phyloP scores from a whole-genome alignment of 176 grass and related monocot genomes.

The Hyparrhenia diplandra region DNA sequence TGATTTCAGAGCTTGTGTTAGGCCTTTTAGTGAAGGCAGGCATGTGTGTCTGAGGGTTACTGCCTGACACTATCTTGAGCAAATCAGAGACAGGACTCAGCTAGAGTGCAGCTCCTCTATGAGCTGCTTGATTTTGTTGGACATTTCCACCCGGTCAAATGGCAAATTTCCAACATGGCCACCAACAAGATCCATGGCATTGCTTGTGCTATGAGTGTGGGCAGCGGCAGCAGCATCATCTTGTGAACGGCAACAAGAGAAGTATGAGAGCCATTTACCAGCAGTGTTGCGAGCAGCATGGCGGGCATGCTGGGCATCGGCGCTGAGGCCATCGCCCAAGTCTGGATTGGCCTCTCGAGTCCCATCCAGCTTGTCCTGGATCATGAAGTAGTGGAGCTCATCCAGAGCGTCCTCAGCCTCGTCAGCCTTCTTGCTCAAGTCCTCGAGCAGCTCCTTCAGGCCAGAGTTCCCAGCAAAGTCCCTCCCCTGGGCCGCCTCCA shows the following conservation, averaged over 20 bases:
- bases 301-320: not conserved
- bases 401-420: slow-evolving; percentile 6
- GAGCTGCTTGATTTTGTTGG: too few species aligned
- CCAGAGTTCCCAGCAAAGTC: not conserved
- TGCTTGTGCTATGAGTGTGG: too few species aligned
- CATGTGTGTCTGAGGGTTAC: too few species aligned
- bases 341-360: not conserved
- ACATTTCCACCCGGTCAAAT: too few species aligned
- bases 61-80: too few species aligned
- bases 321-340: not conserved
- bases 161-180: too few species aligned
- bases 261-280: slow-evolving; percentile 15
- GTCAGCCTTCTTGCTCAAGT: not conserved
- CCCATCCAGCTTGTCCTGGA: slow-evolving; percentile 3
- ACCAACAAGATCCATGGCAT: too few species aligned
- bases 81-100: too few species aligned
- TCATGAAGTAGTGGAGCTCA: slow-evolving; percentile 27
- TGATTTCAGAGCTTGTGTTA: too few species aligned
- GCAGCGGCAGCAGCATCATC: not conserved
- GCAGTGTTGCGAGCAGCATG: not conserved
- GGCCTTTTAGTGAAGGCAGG: too few species aligned
- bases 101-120: too few species aligned
- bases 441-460: not conserved
- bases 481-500: not conserved
- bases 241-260: not conserved